phyloP scores from a whole-genome alignment of 2,329 filamentous ascomycete genomes.

The Paracoccidioides lutzii region DNA sequence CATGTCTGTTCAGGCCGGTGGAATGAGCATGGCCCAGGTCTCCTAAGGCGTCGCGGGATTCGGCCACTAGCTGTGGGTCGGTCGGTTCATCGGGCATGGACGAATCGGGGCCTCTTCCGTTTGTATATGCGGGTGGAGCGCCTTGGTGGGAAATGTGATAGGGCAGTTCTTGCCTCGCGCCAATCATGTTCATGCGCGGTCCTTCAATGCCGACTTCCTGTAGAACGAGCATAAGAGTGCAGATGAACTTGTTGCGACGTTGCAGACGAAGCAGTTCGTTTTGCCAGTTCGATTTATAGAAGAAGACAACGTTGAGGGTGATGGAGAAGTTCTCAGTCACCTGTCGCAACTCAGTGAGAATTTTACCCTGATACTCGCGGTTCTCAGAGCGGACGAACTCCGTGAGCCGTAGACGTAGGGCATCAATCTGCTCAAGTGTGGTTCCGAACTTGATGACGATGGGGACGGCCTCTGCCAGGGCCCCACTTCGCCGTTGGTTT shows the following conservation, averaged over 20 bases:
- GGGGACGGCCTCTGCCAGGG: slow-evolving; percentile 71
- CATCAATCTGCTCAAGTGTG: slow-evolving; percentile 66
- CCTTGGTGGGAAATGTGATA: slow-evolving; percentile 46
- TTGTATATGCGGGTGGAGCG: slow-evolving; percentile 36
- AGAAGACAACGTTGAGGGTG: slow-evolving; percentile 85
- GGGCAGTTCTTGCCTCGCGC: slow-evolving; percentile 53
- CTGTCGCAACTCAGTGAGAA: slow-evolving; percentile 69
- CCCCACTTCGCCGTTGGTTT: slow-evolving; percentile 82
- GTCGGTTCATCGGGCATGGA: slow-evolving; percentile 21
- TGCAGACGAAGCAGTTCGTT: slow-evolving; percentile 84
- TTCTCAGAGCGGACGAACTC: slow-evolving; percentile 77
- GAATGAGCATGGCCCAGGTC: slow-evolving; percentile 30
- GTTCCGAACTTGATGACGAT: slow-evolving; percentile 84
- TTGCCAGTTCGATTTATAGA: slow-evolving; percentile 95
- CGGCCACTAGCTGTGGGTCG: slow-evolving; percentile 14
- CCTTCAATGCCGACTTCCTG: slow-evolving; percentile 74
- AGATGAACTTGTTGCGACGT: slow-evolving; percentile 87
- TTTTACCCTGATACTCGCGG: slow-evolving; percentile 75
- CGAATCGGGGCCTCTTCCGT: slow-evolving; percentile 28
- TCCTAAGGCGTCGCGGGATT: slow-evolving; percentile 21
- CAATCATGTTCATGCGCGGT: slow-evolving; percentile 59
- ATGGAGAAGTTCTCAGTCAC: slow-evolving; percentile 75
- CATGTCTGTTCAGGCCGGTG: slow-evolving; percentile 25
- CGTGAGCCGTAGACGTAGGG: slow-evolving; percentile 63
- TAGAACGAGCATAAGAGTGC: slow-evolving; percentile 78